phyloP scores from a whole-genome alignment of 2,329 filamentous ascomycete species.

The Neofusicoccum sp. region DNA sequence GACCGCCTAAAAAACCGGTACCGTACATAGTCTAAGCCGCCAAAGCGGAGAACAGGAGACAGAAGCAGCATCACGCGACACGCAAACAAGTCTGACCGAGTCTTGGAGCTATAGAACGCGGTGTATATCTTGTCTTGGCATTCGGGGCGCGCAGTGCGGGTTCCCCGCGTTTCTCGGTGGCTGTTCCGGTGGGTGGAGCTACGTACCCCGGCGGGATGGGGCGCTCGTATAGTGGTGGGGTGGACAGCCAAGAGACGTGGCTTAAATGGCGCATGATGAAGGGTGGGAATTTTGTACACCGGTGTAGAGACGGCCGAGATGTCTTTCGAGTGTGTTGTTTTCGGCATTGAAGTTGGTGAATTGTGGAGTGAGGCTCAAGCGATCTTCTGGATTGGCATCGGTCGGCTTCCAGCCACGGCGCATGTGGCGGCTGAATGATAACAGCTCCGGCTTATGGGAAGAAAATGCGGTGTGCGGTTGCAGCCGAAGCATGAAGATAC shows the following conservation, averaged over 20 bases:
- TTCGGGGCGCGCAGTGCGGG: neutral
- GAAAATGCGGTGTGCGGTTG: neutral
- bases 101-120: neutral
- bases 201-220: neutral
- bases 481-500: neutral
- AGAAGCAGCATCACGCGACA: conserved; percentile 5
- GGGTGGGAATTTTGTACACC: neutral
- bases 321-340: neutral
- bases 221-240: neutral
- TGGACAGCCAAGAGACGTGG: neutral
- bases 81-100: neutral
- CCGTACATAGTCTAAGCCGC: neutral
- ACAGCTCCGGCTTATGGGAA: neutral
- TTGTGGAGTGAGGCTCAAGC: neutral
- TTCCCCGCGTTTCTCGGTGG: conserved; percentile 11
- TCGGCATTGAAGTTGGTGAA: neutral
- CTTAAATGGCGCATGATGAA: neutral
- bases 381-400: neutral
- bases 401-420: neutral
- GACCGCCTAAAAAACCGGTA: too few species aligned
- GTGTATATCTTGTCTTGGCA: neutral
- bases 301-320: neutral
- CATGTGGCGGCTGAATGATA: neutral
- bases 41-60: conserved; percentile 2
- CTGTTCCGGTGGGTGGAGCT: neutral